Evolutionary conservation across 139 green algal genomes (phyloP).

Genomic region (Zygnema circumcarinatum): DNA sequence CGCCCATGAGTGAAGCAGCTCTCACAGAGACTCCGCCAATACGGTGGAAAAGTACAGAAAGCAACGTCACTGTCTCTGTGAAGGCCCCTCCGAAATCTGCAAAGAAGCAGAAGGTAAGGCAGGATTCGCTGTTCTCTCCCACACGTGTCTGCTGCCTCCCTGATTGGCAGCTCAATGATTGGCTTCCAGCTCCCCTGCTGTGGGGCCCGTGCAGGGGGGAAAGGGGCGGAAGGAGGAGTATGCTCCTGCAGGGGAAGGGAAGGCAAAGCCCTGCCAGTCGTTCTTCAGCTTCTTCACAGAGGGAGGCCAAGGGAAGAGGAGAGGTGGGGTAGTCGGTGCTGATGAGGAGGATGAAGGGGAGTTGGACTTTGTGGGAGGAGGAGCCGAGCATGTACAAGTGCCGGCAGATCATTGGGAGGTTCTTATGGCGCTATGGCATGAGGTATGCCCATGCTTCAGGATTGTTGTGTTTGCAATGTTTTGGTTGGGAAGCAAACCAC

Average conservation of each 20-base stretch:
- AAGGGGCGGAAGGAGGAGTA: not conserved
- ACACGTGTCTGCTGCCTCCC: too few relatives aligned
- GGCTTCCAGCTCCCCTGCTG: not conserved
- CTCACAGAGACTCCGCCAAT: not conserved
- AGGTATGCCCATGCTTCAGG: conserved; percentile 18
- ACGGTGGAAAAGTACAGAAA: not conserved
- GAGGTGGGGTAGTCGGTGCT: not conserved
- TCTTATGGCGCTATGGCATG: conserved; percentile 29
- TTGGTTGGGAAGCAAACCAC: not conserved
- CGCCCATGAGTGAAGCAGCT: conserved; percentile 2
- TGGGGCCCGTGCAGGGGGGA: not conserved
- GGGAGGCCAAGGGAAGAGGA: not conserved
- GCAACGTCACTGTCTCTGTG: not conserved
- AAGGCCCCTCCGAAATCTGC: not conserved
- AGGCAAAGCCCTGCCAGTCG: conserved; percentile 6
- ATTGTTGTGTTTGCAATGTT: not conserved
- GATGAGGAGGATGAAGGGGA: not conserved
- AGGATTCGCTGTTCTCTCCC: too few relatives aligned
- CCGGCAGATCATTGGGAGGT: conserved; percentile 14
- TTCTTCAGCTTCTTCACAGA: conserved; percentile 20
- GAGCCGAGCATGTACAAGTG: not conserved
- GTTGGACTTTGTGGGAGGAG: not conserved
- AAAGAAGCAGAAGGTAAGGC: not conserved
- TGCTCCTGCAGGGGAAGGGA: not conserved
- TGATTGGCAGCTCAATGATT: too few relatives aligned